Conservation (phyloP, 2,329 filamentous ascomycete species). For the Xylaria sp. region DNA sequence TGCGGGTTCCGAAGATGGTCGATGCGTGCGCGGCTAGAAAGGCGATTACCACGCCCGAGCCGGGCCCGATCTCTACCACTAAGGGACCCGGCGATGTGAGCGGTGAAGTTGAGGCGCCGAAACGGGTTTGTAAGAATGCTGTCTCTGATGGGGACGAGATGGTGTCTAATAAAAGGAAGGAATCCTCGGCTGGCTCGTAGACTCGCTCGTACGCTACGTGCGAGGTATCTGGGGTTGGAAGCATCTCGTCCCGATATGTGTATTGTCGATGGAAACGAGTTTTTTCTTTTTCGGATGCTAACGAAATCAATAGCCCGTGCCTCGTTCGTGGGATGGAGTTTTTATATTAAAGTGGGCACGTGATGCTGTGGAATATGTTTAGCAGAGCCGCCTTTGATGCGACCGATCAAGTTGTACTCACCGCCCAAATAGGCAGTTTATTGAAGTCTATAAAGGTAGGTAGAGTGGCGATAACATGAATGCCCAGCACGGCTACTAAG, state of each 20-base stretch:
- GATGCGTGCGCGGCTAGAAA: slow-evolving; percentile 80
- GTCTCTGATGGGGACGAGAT: slow-evolving; percentile 75
- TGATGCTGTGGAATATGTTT: slow-evolving; percentile 7
- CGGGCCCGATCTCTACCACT: slow-evolving; percentile 85
- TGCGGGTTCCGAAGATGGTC: slow-evolving; percentile 72
- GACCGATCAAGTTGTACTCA: neutral
- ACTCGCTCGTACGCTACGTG: slow-evolving; percentile 88
- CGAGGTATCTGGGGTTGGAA: slow-evolving; percentile 90
- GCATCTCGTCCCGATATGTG: slow-evolving; percentile 58
- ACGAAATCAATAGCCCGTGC: slow-evolving; percentile 12
- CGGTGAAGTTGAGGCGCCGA: slow-evolving; percentile 45
- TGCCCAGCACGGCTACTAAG: too few relatives aligned
- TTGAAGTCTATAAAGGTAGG: neutral
- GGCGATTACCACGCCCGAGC: slow-evolving; percentile 91
- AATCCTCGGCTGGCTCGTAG: slow-evolving; percentile 96
- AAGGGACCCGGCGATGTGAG: slow-evolving; percentile 57
- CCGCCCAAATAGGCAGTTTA: neutral
- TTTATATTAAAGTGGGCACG: slow-evolving; percentile 21
- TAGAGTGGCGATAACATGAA: neutral
- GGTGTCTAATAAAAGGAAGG: slow-evolving; percentile 90
- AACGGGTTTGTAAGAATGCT: slow-evolving; percentile 69
- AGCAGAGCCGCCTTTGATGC: neutral
- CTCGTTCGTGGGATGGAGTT: neutral
- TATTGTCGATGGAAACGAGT: neutral
- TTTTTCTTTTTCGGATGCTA: neutral